Evolutionary conservation across 345 rosid genomes (phyloP), one percentile per base, ranked within the genome.

Genomic region (Gossypium australe): DNA sequence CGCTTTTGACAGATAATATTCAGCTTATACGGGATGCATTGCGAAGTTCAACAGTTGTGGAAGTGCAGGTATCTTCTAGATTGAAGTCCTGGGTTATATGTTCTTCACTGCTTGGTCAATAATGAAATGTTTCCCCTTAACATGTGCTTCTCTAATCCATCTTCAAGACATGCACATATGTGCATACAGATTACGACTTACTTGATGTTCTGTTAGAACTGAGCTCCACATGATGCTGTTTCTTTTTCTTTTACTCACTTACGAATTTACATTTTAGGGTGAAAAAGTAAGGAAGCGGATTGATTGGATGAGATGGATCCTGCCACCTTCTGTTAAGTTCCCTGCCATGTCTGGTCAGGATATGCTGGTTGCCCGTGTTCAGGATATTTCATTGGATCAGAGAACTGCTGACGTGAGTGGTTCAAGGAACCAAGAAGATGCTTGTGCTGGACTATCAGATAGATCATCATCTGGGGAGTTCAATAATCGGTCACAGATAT

Each of bases 271-370:
- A 45, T 78, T 75, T 47, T 77, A 92, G 98, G 97, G 93, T 64
- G 94, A 94, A 64, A 78, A 81, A 63, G 80, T 92, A 38, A 89
- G 98, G 84, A 90, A 80, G 82, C 86, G 87, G 38, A 62, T 78
- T 44, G 91, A 87, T 41, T 90, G 98, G 98, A 78, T 67, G 82
- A 75, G 67, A 9, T 94, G 94, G 95, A 62, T 90, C 64, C 75
- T 67, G 72, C 89, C 89, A 44, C 63, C 77, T 57, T 38, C 82
- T 16, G 74, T 77, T 65, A 83, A 83, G 56, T 73, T 79, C 74
- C 80, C 87, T 41, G 76, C 70, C 75, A 27, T 45, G 41, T 76
- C 79, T 18, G 66, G 76, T 73, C 78, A 74, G 49, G 84, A 81
- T 51, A 62, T 24, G 69, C 79, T 83, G 64, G 77, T 63, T 1